Evolutionary conservation across 2,329 filamentous ascomycete species (phyloP).

Genomic region (Ophiostoma sp.): DNA sequence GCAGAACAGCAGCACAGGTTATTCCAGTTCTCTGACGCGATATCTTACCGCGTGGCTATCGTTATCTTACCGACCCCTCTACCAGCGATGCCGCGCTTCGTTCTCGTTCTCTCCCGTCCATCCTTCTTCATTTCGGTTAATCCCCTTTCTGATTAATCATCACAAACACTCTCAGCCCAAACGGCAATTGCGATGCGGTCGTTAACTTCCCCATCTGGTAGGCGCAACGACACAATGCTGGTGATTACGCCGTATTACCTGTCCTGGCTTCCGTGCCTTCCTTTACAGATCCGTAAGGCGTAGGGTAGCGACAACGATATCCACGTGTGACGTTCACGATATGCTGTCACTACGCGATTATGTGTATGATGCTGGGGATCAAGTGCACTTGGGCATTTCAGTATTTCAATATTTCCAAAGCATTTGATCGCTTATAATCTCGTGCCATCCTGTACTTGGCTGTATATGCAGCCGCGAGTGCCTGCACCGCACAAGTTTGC

Average conservation of each 20-base stretch:
- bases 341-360: not conserved
- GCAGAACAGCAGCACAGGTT: not conserved
- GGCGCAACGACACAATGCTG: slow-evolving; percentile 17
- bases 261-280: slow-evolving; percentile 9
- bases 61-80: not conserved
- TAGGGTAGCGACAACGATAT: not conserved
- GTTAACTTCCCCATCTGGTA: slow-evolving; percentile 20
- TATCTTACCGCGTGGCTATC: not conserved
- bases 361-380: too few species aligned
- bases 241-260: slow-evolving; percentile 21
- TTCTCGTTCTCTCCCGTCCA: not conserved
- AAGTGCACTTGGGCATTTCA: too few species aligned
- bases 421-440: too few species aligned
- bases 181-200: slow-evolving; percentile 10
- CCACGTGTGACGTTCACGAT: not conserved
- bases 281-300: not conserved
- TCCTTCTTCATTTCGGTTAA: not conserved
- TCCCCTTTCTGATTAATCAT: too few species aligned
- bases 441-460: too few species aligned
- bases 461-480: too few species aligned
- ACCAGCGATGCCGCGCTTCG: slow-evolving; percentile 3
- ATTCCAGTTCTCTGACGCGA: not conserved
- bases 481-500: too few species aligned
- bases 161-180: not conserved
- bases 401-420: too few species aligned